Evolutionary conservation across 2,329 filamentous ascomycete genomes (phyloP).

Genomic region (Podosphaera xanthii): DNA sequence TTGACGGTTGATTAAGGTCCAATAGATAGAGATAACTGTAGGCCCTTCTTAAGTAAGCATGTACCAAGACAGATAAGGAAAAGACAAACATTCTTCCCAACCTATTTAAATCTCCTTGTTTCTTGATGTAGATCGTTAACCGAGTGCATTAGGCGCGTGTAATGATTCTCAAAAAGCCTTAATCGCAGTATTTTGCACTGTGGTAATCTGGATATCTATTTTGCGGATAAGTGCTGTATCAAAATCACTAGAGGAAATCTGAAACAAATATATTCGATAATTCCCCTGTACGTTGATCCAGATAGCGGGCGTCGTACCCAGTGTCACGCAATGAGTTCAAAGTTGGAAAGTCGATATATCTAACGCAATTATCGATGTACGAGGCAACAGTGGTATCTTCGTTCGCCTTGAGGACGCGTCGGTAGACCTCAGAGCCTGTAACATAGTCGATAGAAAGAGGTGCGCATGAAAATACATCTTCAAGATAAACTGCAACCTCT

Average conservation of each 20-base stretch:
- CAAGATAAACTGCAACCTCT: neutral
- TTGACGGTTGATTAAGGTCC: no score
- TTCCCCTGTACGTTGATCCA: neutral
- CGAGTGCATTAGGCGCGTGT: no score
- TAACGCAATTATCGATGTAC: neutral
- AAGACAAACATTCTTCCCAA: no score
- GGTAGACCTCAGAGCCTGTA: neutral
- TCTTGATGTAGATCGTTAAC: no score
- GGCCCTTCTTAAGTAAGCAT: no score
- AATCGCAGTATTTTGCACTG: no score
- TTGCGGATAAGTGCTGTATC: no score
- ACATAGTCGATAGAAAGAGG: neutral
- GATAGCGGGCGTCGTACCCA: neutral
- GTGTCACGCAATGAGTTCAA: neutral
- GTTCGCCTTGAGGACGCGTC: neutral
- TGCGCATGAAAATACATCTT: neutral
- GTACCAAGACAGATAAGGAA: no score
- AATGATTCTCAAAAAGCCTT: no score
- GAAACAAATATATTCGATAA: neutral
- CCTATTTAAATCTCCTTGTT: no score
- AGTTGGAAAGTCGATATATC: neutral
- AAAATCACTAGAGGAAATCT: neutral
- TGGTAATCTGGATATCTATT: no score
- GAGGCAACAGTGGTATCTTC: neutral
- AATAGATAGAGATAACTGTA: no score